phyloP scores from a whole-genome alignment of 1,284 basidiomycete genomes.

The Thelephora terrestris region DNA sequence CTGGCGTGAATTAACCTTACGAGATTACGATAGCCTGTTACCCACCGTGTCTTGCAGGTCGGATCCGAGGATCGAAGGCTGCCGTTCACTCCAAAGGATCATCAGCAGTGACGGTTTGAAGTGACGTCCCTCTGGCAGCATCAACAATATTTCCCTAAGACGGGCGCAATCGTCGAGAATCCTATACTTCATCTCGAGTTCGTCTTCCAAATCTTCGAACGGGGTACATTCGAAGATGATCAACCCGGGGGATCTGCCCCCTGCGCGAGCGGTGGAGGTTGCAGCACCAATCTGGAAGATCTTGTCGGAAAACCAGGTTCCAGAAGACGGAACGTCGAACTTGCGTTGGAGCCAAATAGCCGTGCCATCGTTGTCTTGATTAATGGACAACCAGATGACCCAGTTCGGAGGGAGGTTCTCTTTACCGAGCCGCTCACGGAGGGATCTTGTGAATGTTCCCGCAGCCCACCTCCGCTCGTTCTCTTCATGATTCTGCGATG shows the following conservation, averaged over 20 bases:
- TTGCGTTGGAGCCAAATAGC: conserved; percentile 71
- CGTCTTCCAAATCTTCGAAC: conserved; percentile 45
- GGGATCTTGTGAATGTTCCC: conserved; percentile 52
- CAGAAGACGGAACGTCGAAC: conserved; percentile 54
- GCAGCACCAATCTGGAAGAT: conserved; percentile 45
- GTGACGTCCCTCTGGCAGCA: conserved; percentile 40
- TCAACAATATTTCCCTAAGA: conserved; percentile 48
- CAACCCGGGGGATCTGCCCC: conserved; percentile 45
- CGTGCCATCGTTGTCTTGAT: conserved; percentile 58
- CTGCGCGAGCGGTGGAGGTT: conserved; percentile 15
- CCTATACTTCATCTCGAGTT: conserved; percentile 60
- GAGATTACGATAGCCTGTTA: not conserved
- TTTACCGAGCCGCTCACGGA: conserved; percentile 25
- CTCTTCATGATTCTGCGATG: conserved; percentile 51
- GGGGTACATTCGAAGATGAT: conserved; percentile 66
- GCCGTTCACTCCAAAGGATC: conserved; percentile 44
- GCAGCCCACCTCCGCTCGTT: conserved; percentile 59
- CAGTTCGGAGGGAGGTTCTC: conserved; percentile 28
- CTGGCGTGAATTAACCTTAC: not conserved
- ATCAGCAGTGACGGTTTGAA: conserved; percentile 51
- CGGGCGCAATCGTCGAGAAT: conserved; percentile 61
- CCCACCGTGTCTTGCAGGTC: conserved; percentile 22
- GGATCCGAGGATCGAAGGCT: conserved; percentile 18
- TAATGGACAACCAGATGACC: conserved; percentile 62
- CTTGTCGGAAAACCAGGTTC: conserved; percentile 44